phyloP scores from a whole-genome alignment of 345 rosid genomes.

The Pistacia vera region DNA sequence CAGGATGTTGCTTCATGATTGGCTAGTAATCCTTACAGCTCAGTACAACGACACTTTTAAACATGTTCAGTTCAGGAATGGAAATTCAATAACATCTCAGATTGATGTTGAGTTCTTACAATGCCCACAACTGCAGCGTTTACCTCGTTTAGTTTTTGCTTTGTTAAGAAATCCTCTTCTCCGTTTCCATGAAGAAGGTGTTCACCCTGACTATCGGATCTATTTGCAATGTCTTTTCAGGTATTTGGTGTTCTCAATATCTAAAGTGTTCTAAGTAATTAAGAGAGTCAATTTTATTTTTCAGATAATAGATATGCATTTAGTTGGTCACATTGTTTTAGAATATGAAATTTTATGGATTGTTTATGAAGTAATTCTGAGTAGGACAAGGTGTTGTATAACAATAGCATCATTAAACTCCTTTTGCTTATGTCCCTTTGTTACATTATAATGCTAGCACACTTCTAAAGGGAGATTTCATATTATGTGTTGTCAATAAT shows the following conservation, averaged over 20 bases:
- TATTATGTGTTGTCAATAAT: neutral
- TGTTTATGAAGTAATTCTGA: neutral
- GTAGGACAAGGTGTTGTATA: neutral
- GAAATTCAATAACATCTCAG: constrained; percentile 58
- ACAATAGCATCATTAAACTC: neutral
- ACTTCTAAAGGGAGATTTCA: neutral
- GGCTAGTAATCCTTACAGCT: constrained; percentile 92
- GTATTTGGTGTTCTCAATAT: constrained; percentile 37
- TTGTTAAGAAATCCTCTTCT: constrained; percentile 92
- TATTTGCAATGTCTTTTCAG: constrained; percentile 97
- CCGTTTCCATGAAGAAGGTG: constrained; percentile 97
- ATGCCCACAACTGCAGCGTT: constrained; percentile 87
- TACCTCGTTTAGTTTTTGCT: constrained; percentile 91
- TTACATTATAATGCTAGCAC: neutral
- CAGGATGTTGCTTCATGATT: constrained; percentile 88
- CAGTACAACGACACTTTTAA: constrained; percentile 79
- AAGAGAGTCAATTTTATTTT: constrained; percentile 6
- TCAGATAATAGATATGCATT: neutral
- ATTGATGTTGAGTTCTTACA: constrained; percentile 86
- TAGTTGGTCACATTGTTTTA: neutral
- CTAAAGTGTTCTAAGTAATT: constrained; percentile 7
- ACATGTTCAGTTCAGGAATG: constrained; percentile 64
- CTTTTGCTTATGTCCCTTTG: neutral
- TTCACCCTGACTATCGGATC: constrained; percentile 93
- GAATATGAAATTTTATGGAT: neutral